Conservation (phyloP, 192 early-diverging fungal species). For the Backusella tuberculispora region DNA sequence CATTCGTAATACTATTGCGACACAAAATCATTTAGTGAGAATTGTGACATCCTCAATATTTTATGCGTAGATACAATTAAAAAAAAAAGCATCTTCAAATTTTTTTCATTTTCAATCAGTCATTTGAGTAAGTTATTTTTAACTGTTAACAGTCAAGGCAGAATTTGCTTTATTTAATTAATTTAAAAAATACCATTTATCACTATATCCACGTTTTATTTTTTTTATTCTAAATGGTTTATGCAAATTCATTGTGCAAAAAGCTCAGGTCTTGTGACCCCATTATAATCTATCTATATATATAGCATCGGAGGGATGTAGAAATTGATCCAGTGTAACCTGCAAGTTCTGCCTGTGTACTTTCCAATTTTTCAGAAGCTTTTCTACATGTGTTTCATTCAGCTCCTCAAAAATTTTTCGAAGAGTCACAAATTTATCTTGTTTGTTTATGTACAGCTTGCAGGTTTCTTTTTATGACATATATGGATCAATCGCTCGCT, state of each 20-base stretch:
- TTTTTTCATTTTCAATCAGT: background rate
- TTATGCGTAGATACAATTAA: no score
- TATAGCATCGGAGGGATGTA: background rate
- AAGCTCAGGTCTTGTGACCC: background rate
- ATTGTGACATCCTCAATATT: background rate
- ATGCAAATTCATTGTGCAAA: constrained; percentile 17
- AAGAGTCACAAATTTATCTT: constrained; percentile 1
- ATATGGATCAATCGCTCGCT: background rate
- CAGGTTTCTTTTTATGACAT: background rate
- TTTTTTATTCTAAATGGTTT: background rate
- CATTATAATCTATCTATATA: background rate
- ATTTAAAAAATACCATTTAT: background rate
- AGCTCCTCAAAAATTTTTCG: background rate
- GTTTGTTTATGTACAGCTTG: background rate
- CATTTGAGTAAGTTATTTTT: background rate
- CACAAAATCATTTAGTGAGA: background rate
- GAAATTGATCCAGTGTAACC: constrained; percentile 18
- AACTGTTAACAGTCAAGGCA: background rate
- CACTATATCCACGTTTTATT: background rate
- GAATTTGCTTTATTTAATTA: constrained; percentile 1
- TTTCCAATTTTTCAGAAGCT: background rate
- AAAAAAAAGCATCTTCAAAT: background rate
- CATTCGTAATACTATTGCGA: background rate
- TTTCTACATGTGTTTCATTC: background rate
- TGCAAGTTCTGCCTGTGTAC: background rate